phyloP scores from a whole-genome alignment of 2,329 filamentous ascomycete genomes.

The Sphaerulina musiva region DNA sequence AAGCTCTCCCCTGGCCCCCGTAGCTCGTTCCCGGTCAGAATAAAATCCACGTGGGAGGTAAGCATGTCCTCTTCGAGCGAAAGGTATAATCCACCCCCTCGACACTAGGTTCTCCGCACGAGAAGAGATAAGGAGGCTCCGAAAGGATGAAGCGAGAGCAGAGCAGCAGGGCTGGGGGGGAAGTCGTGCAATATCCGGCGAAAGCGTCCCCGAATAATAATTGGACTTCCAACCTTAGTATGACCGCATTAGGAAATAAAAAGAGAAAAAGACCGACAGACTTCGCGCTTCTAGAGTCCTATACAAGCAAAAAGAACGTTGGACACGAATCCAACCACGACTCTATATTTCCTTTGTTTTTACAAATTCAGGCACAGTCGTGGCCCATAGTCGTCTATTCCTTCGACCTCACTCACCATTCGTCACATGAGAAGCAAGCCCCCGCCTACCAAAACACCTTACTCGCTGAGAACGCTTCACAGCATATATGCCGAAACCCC shows the following conservation, averaged over 20 bases:
- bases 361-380: too few species aligned
- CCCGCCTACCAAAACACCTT: not conserved
- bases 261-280: not conserved
- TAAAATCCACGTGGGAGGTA: not conserved
- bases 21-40: not conserved
- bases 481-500: not conserved
- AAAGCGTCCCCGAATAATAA: not conserved
- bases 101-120: not conserved
- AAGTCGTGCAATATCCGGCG: not conserved
- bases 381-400: too few species aligned
- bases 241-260: not conserved
- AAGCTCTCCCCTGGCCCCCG: not conserved
- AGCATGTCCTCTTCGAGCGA: not conserved
- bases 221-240: not conserved
- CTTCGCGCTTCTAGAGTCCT: too few species aligned
- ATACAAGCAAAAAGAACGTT: too few species aligned
- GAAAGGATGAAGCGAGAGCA: too few species aligned
- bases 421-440: not conserved
- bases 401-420: too few species aligned
- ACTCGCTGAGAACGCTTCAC: constrained; percentile 4
- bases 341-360: too few species aligned
- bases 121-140: not conserved
- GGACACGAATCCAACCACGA: too few species aligned
- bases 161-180: too few species aligned
- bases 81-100: not conserved